Conservation (phyloP, 805 yeast genomes). For the Suhomyces prunicola region DNA sequence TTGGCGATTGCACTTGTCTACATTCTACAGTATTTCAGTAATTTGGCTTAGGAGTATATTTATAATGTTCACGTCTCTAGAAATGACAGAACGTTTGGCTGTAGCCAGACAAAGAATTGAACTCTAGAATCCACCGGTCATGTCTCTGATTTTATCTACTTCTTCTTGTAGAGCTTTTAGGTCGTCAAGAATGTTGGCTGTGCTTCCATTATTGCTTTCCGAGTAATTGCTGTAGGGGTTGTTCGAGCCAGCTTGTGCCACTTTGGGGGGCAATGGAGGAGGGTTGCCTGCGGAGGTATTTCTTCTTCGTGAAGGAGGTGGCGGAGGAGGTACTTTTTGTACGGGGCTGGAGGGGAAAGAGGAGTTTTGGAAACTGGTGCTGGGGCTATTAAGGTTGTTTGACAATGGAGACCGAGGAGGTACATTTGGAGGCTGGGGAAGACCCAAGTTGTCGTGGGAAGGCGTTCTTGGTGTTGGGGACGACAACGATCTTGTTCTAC, state of each 20-base stretch:
- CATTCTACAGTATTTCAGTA: neutral
- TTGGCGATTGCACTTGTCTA: neutral
- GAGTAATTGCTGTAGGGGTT: conserved; percentile 3
- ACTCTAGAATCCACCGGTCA: conserved; percentile 43
- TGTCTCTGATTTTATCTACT: conserved; percentile 53
- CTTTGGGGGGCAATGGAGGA: conserved; percentile 31
- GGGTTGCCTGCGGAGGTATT: conserved; percentile 16
- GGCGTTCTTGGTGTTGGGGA: conserved; percentile 24
- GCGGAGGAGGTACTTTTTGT: conserved; percentile 34
- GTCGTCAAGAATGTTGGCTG: conserved; percentile 59
- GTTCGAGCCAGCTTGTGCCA: neutral
- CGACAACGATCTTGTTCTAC: conserved; percentile 34
- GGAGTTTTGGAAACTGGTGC: neutral
- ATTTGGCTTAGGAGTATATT: neutral
- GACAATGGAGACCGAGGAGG: conserved; percentile 26
- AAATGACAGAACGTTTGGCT: neutral
- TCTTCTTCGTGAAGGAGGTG: conserved; percentile 39
- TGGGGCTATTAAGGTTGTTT: neutral
- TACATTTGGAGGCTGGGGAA: conserved; percentile 12
- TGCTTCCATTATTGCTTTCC: conserved; percentile 25
- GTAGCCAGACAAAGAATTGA: neutral
- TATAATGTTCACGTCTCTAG: neutral
- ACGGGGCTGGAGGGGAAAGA: neutral
- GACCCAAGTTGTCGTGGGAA: conserved; percentile 5
- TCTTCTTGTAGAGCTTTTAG: conserved; percentile 66